Percentiles rank a stretch among this genome's conserved stretches.
Evolutionary conservation across 2,329 filamentous ascomycete species (phyloP).

Genomic region (Penicillium digitatum): DNA sequence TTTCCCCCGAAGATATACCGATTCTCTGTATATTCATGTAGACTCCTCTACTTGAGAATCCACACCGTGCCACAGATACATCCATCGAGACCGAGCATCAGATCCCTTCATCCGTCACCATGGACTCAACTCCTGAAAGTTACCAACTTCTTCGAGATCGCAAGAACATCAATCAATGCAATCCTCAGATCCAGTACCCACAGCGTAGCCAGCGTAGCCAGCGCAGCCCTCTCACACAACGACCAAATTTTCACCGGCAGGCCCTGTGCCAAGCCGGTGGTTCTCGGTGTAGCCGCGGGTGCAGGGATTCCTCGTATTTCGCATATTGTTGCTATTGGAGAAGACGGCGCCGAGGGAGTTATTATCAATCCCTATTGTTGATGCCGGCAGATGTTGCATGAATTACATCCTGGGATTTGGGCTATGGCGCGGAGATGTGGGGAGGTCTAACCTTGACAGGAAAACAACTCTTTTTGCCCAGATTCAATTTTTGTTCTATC

Average conservation of each 20-base stretch:
- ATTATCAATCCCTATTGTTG: conserved; percentile 28
- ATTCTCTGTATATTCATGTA: background rate
- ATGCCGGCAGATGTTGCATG: conserved; percentile 27
- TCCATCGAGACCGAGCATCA: background rate
- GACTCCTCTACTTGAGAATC: background rate
- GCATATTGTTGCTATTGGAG: conserved; percentile 26
- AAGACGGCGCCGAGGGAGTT: conserved; percentile 13
- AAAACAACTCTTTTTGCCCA: too few relatives aligned
- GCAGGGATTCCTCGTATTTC: conserved; percentile 21
- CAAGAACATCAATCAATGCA: background rate
- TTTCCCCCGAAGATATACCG: background rate
- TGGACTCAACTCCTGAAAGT: background rate
- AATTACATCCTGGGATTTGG: conserved; percentile 27
- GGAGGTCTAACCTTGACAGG: background rate
- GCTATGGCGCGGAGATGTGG: conserved; percentile 18
- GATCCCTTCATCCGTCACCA: background rate
- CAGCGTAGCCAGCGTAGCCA: conserved; percentile 19
- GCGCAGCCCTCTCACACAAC: conserved; percentile 15
- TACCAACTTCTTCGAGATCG: background rate
- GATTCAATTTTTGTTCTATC: too few relatives aligned
- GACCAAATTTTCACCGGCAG: conserved; percentile 24
- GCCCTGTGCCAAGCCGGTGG: conserved; percentile 30
- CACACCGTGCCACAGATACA: background rate
- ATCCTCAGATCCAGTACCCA: conserved; percentile 18
- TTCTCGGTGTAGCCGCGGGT: conserved; percentile 25